Percentiles rank a stretch among this genome's conserved stretches.
Evolutionary conservation across 805 yeast genomes (phyloP).

Genomic region (Kodamaea lidongshanica): DNA sequence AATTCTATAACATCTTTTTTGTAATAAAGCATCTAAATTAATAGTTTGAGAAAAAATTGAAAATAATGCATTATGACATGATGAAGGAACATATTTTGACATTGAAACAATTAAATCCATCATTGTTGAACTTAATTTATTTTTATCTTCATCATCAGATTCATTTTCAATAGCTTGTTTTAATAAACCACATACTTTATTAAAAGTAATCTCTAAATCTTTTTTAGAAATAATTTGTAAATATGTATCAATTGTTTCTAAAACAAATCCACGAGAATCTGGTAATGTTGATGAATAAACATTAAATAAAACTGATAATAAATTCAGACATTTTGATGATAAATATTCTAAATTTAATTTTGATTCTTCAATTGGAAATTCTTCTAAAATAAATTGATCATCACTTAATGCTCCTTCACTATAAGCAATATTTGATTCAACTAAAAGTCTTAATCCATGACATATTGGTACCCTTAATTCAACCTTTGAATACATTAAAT

Average conservation of each 20-base stretch:
- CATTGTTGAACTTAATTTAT: conserved; percentile 65
- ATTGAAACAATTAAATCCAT: conserved; percentile 85
- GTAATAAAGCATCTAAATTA: conserved; percentile 56
- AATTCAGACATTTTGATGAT: conserved; percentile 59
- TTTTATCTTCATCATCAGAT: conserved; percentile 24
- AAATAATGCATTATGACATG: conserved; percentile 67
- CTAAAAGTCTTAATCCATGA: conserved; percentile 69
- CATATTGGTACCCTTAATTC: conserved; percentile 78
- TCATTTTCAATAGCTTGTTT: conserved; percentile 68
- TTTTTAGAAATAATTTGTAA: conserved; percentile 60
- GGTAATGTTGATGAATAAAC: conserved; percentile 86
- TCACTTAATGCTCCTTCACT: conserved; percentile 52
- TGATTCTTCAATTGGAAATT: conserved; percentile 54
- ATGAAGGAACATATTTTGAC: conserved; percentile 72
- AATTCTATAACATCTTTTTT: conserved; percentile 84
- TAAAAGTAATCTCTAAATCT: conserved; percentile 70
- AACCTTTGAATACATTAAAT: conserved; percentile 65
- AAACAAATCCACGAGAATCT: conserved; percentile 74
- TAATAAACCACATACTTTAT: conserved; percentile 76
- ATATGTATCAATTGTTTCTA: conserved; percentile 81
- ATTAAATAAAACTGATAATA: conserved; percentile 83
- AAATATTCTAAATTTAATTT: conserved; percentile 55
- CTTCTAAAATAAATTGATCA: conserved; percentile 53
- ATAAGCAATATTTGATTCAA: conserved; percentile 66
- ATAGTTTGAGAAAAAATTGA: conserved; percentile 72